phyloP scores from a whole-genome alignment of 768 basidiomycete species.

The Leccinum uliginosum region DNA sequence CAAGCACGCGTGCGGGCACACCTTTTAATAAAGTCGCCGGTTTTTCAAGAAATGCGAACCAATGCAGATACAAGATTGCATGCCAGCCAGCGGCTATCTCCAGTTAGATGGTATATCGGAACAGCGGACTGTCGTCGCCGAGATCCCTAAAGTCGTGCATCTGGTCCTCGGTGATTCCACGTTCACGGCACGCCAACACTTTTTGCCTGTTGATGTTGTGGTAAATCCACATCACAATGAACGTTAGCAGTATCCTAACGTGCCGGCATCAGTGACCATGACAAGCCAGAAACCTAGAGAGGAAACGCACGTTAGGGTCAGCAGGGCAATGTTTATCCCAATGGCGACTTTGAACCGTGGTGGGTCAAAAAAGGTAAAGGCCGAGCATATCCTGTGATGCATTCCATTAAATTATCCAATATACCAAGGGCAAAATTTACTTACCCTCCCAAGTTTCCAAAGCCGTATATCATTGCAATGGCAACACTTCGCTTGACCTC shows the following conservation, averaged over 20 bases:
- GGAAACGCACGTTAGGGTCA: conserved; percentile 19
- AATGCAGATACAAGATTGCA: not conserved
- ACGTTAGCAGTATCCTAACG: conserved; percentile 35
- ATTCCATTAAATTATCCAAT: not conserved
- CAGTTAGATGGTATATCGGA: conserved; percentile 34
- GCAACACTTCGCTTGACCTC: conserved; percentile 46
- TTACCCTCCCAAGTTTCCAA: conserved; percentile 55
- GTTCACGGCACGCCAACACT: conserved; percentile 37
- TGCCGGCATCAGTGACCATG: conserved; percentile 25
- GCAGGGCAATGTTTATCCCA: conserved; percentile 21
- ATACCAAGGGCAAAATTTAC: conserved; percentile 16
- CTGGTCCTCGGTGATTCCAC: conserved; percentile 38
- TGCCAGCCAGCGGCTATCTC: not conserved
- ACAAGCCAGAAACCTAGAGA: conserved; percentile 3
- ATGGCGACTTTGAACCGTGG: conserved; percentile 36
- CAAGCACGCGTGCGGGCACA: too few relatives aligned
- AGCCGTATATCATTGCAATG: conserved; percentile 47
- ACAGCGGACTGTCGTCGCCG: conserved; percentile 53
- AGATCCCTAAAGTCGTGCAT: conserved; percentile 38
- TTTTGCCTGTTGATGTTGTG: conserved; percentile 45
- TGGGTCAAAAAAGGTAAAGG: conserved; percentile 38
- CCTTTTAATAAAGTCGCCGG: too few relatives aligned
- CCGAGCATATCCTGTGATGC: conserved; percentile 33
- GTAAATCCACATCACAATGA: conserved; percentile 43
- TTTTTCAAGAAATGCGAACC: too few relatives aligned